Base-by-base conservation (phyloP, 257 asterid genomes). In the Capsicum rhomboideum region DNA sequence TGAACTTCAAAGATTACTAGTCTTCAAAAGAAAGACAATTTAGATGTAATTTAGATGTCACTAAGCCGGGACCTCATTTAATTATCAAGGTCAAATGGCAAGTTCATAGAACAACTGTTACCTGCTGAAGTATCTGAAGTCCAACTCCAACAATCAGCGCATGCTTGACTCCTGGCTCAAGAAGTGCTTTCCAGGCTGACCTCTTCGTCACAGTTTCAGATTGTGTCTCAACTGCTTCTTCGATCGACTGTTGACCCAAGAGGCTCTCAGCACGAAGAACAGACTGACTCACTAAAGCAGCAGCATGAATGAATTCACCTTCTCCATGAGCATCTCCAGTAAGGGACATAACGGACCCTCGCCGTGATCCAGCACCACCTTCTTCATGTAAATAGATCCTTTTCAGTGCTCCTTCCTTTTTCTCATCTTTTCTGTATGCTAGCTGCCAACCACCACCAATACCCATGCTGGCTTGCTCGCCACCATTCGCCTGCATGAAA, bases 381-480 rank as follows among this genome's bases (percentile, higher is more conserved):
- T 95, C 98, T 83, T 95, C 97, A 86, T 91, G 98, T 71, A 97
- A 89, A 88, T 89, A 95, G 66, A 97, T 97, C 90, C 97, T 95
- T 89, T 91, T 93, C 29, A 97, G 92, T 21, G 93, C 93, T 4
- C 94, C 91, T 6, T 89, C 86, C 50, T 78, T 90, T 28, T 88
- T 91, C 78, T 94, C 95, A 26, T 97, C 99, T 80, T 93, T 94
- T 56, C 88, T 91, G 67, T 97, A 97, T 0, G 99, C 99, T 67
- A 97, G 86, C 86, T 93, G 97, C 99, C 99, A 97, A 42, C 99
- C 99, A 4, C 98, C 96, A 10, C 99, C 99, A 4, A 97, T 95
- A 4, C 97, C 99, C 90, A 95, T 86, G 1, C 91, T 88, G 40
- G 90, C 89, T 40, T 92, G 93, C 78, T 93, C 98, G n/a, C 91